Conservation (phyloP, 192 early-diverging fungal genomes). For the Coemansia sp. region DNA sequence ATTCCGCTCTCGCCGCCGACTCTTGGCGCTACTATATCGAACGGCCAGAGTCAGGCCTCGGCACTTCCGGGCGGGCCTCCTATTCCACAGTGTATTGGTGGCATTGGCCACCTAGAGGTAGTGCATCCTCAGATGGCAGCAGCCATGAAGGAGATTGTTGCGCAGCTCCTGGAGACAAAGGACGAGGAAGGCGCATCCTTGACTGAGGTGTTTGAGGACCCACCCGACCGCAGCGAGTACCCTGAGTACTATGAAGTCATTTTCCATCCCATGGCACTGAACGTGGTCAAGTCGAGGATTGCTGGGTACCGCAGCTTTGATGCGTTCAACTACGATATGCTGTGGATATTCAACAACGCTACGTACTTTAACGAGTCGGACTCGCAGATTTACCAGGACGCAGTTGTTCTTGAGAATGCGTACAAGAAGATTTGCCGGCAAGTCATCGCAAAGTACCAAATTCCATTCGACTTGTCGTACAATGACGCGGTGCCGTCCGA, state of each 20-base stretch:
- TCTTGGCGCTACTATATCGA: not conserved
- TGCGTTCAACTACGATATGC: conserved; percentile 81
- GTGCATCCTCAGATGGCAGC: conserved; percentile 45
- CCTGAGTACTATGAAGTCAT: conserved; percentile 93
- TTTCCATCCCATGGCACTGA: conserved; percentile 73
- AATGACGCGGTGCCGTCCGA: conserved; percentile 37
- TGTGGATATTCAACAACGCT: conserved; percentile 88
- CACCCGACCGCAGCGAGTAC: conserved; percentile 77
- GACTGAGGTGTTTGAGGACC: conserved; percentile 77
- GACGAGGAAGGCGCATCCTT: conserved; percentile 62
- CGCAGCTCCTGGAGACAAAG: conserved; percentile 28
- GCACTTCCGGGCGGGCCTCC: conserved; percentile 15
- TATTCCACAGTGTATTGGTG: conserved; percentile 56
- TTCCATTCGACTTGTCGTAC: conserved; percentile 54
- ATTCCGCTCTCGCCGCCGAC: not conserved
- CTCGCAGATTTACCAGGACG: conserved; percentile 84
- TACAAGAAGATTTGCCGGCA: conserved; percentile 45
- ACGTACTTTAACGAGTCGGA: conserved; percentile 87
- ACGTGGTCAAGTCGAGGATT: conserved; percentile 64
- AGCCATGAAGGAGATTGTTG: conserved; percentile 51
- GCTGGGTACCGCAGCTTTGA: conserved; percentile 69
- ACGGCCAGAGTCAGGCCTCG: conserved; percentile 16
- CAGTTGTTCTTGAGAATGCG: conserved; percentile 49
- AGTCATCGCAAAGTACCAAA: conserved; percentile 33
- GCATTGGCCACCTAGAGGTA: conserved; percentile 49